Percentiles rank a stretch among this genome's conserved stretches.
phyloP scores from a whole-genome alignment of 208 protist genomes.

The Trypanosoma mega region DNA sequence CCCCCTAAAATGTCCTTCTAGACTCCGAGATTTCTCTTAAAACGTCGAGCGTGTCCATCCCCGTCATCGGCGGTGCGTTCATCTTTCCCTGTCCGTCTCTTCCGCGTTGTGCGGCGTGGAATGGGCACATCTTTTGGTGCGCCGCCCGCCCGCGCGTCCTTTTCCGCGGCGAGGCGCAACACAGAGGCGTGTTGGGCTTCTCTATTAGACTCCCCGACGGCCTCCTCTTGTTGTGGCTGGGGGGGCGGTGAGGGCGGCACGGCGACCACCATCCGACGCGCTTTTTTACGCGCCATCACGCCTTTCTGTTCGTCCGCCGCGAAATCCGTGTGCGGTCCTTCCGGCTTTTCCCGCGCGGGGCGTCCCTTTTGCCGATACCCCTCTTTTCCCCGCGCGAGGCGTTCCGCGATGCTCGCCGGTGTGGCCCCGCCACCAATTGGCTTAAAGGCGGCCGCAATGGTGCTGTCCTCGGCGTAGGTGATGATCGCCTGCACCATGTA shows the following conservation, averaged over 20 bases:
- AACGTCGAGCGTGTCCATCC: slow-evolving; percentile 1
- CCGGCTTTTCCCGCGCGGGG: slow-evolving; percentile 15
- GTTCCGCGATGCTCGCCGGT: slow-evolving; percentile 63
- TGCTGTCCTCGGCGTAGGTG: slow-evolving; percentile 60
- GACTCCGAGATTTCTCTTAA: slow-evolving; percentile 12
- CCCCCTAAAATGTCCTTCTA: too few relatives aligned
- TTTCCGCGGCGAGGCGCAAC: slow-evolving; percentile 15
- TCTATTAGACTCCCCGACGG: not conserved
- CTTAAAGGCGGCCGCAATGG: slow-evolving; percentile 27
- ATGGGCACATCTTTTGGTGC: too few relatives aligned
- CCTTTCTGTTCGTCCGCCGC: not conserved
- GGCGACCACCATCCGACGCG: not conserved
- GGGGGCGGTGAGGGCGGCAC: not conserved
- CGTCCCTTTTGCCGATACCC: slow-evolving; percentile 46
- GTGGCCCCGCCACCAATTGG: slow-evolving; percentile 24
- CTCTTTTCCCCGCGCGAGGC: slow-evolving; percentile 61
- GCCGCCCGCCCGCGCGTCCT: slow-evolving; percentile 1
- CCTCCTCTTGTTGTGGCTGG: not conserved
- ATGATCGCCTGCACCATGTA: slow-evolving; percentile 81
- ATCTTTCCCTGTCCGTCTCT: too few relatives aligned
- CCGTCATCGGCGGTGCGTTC: too few relatives aligned
- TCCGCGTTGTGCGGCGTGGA: too few relatives aligned
- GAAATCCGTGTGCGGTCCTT: slow-evolving; percentile 1
- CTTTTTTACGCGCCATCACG: too few relatives aligned
- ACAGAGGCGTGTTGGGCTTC: slow-evolving; percentile 10